A percentile compares a stretch with the other conserved stretches of the same genome.
Evolutionary conservation across 1,284 basidiomycete genomes (phyloP).

Genomic region (Cystobasidium sp.): DNA sequence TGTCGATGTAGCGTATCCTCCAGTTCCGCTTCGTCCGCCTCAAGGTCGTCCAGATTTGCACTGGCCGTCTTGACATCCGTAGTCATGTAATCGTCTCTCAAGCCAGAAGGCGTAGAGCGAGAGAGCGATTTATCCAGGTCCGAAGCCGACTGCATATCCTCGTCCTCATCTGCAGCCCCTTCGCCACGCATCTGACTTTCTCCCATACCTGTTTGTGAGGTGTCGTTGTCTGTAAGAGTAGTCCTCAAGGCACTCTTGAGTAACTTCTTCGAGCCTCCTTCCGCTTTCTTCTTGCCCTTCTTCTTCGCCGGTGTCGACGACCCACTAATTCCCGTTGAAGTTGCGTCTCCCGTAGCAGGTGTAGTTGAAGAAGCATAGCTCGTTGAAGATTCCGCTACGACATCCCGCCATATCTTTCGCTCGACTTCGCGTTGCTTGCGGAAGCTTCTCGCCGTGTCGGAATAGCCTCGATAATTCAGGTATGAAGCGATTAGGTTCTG

Average conservation of each 20-base stretch:
- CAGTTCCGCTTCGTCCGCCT: constrained; percentile 29
- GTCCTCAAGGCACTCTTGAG: constrained; percentile 28
- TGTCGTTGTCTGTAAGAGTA: constrained; percentile 5
- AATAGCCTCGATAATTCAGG: constrained; percentile 77
- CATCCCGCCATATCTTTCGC: constrained; percentile 36
- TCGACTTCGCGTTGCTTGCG: constrained; percentile 61
- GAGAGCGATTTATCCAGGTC: background rate
- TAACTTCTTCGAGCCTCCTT: constrained; percentile 19
- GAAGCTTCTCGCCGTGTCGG: constrained; percentile 69
- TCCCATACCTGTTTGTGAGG: background rate
- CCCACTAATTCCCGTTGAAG: constrained; percentile 10
- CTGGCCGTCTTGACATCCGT: background rate
- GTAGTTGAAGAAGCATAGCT: constrained; percentile 4
- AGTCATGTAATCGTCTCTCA: constrained; percentile 17
- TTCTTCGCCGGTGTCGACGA: constrained; percentile 14
- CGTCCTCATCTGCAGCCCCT: background rate
- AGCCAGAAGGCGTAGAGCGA: background rate
- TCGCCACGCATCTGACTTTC: background rate
- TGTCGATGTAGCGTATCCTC: constrained; percentile 61
- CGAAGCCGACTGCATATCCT: constrained; percentile 2
- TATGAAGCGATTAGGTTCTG: constrained; percentile 76
- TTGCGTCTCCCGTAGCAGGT: background rate
- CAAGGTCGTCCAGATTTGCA: constrained; percentile 2
- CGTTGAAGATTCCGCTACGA: constrained; percentile 17
- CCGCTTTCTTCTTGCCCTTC: constrained; percentile 27